Conservation (phyloP, 441 rosid species). For the Pelargonium myrrhifolium region DNA sequence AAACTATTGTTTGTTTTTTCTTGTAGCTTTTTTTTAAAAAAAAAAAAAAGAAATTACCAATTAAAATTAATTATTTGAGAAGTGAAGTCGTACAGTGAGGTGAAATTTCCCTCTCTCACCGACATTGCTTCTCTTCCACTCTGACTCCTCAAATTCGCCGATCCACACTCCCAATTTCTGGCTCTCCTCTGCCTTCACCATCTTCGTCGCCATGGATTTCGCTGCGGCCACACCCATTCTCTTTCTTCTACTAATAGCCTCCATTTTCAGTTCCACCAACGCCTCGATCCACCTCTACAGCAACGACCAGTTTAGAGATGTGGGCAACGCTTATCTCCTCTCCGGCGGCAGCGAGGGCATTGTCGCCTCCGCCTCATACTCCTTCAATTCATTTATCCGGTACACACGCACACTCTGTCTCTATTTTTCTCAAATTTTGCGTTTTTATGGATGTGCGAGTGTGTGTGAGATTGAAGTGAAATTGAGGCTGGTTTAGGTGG, state of each 20-base stretch:
- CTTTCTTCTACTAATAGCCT: slow-evolving; percentile 23
- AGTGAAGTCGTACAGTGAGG: too few relatives aligned
- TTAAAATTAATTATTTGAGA: too few relatives aligned
- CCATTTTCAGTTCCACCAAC: slow-evolving; percentile 16
- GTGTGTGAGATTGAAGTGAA: neutral
- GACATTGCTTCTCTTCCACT: too few relatives aligned
- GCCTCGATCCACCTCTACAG: slow-evolving; percentile 69
- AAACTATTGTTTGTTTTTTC: too few relatives aligned
- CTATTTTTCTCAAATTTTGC: neutral
- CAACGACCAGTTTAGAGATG: slow-evolving; percentile 53
- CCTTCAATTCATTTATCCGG: slow-evolving; percentile 50
- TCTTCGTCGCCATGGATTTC: slow-evolving; percentile 36
- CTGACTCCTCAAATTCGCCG: slow-evolving; percentile 24
- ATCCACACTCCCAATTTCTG: slow-evolving; percentile 21
- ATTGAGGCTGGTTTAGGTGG: neutral
- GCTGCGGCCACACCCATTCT: slow-evolving; percentile 10
- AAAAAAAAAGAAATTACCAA: too few relatives aligned
- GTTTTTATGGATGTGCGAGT: neutral
- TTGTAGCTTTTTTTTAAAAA: too few relatives aligned
- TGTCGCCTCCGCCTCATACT: slow-evolving; percentile 25
- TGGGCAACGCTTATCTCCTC: slow-evolving; percentile 74
- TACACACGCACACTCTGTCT: slow-evolving; percentile 14
- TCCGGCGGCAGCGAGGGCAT: slow-evolving; percentile 96
- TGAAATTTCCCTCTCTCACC: too few relatives aligned
- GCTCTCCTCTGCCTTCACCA: slow-evolving; percentile 3